Percentiles rank a stretch among this genome's conserved stretches.
phyloP scores from a whole-genome alignment of 345 rosid species.

The Kernera saxatilis region DNA sequence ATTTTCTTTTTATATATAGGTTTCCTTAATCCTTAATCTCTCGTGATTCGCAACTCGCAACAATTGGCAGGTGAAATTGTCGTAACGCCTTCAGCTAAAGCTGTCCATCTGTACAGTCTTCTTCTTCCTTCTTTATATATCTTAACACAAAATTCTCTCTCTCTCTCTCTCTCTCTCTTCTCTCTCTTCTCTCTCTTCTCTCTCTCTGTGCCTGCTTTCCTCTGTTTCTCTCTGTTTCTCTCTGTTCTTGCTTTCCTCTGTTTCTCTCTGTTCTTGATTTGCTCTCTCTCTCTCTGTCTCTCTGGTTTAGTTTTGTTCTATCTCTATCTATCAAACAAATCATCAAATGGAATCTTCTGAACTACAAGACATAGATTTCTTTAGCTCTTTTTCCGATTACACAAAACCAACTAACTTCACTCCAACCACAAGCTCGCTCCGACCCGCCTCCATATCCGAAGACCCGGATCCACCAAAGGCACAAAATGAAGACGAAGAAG shows the following conservation, averaged over 20 bases:
- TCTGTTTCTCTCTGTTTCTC: neutral
- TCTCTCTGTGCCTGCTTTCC: slow-evolving; percentile 1
- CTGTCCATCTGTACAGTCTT: slow-evolving; percentile 17
- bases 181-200: too few relatives aligned
- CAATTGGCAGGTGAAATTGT: slow-evolving; percentile 34
- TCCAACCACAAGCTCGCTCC: slow-evolving; percentile 24
- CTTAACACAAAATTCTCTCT: neutral
- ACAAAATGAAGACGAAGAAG: slow-evolving; percentile 51
- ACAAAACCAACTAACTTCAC: slow-evolving; percentile 23
- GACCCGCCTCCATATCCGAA: neutral
- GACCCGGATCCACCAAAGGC: slow-evolving; percentile 4
- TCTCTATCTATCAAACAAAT: neutral
- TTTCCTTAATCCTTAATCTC: slow-evolving; percentile 24
- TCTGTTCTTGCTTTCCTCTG: slow-evolving; percentile 9
- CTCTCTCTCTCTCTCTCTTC: neutral
- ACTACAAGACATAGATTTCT: slow-evolving; percentile 15
- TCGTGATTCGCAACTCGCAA: slow-evolving; percentile 26
- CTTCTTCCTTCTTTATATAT: slow-evolving; percentile 11
- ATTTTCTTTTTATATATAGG: neutral
- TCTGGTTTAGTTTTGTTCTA: slow-evolving; percentile 4
- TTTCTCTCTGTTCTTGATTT: neutral
- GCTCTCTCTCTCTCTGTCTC: neutral
- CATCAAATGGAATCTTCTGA: slow-evolving; percentile 31
- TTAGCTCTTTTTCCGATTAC: slow-evolving; percentile 8
- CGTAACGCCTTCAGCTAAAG: slow-evolving; percentile 24